phyloP scores from a whole-genome alignment of 1,139 yeast species.

The Diutina rugosa region DNA sequence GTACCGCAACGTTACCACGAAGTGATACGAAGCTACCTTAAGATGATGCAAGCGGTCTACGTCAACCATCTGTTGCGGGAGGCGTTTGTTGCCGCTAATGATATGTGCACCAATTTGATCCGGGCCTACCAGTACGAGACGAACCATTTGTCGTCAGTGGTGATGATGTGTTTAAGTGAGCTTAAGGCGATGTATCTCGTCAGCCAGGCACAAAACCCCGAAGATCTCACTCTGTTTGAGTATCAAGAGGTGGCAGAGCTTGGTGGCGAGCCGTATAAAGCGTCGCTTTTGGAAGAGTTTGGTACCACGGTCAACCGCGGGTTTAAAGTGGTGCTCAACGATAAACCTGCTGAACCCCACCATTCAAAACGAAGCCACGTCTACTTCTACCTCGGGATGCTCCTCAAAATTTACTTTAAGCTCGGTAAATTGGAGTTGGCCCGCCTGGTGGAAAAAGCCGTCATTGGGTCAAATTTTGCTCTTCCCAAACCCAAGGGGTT shows the following conservation, averaged over 20 bases:
- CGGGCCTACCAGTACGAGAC: slow-evolving; percentile 42
- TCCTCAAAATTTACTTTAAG: slow-evolving; percentile 61
- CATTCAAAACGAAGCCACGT: slow-evolving; percentile 52
- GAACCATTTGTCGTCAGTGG: slow-evolving; percentile 54
- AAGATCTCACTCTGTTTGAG: slow-evolving; percentile 6
- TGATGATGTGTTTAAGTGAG: slow-evolving; percentile 44
- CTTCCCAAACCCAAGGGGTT: slow-evolving; percentile 38
- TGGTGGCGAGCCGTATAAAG: slow-evolving; percentile 3
- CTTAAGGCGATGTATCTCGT: slow-evolving; percentile 35
- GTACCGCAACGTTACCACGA: not conserved
- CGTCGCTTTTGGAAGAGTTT: slow-evolving; percentile 31
- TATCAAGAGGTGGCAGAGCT: slow-evolving; percentile 4
- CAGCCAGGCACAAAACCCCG: slow-evolving; percentile 12
- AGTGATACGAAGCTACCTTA: slow-evolving; percentile 13
- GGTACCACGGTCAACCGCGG: slow-evolving; percentile 63
- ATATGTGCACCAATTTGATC: slow-evolving; percentile 34
- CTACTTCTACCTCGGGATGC: slow-evolving; percentile 60
- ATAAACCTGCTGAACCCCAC: slow-evolving; percentile 42
- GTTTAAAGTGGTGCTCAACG: slow-evolving; percentile 69
- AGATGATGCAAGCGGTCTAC: slow-evolving; percentile 25
- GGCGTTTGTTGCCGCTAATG: slow-evolving; percentile 27
- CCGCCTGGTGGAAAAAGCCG: slow-evolving; percentile 64
- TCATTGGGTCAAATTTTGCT: slow-evolving; percentile 36
- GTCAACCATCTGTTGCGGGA: slow-evolving; percentile 20
- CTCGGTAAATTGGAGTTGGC: slow-evolving; percentile 66